phyloP scores from a whole-genome alignment of 352 stramenopile species.

The Phytophthora sojae region DNA sequence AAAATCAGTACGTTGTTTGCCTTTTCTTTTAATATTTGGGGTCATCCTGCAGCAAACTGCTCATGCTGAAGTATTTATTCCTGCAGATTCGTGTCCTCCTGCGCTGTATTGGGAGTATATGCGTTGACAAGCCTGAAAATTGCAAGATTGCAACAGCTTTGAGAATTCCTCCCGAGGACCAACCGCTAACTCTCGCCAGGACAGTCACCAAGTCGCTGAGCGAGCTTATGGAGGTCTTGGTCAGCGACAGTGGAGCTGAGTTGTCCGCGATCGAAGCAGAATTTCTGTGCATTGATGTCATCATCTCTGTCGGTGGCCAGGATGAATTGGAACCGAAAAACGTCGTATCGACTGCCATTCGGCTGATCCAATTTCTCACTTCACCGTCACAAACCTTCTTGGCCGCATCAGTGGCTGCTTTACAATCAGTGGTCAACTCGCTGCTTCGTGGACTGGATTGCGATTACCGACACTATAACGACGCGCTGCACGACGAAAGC shows the following conservation, averaged over 20 bases:
- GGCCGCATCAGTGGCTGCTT: background rate
- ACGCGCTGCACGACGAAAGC: background rate
- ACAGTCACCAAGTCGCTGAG: background rate
- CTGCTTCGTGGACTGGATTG: background rate
- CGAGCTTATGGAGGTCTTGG: background rate
- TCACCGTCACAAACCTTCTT: background rate
- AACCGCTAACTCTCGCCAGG: background rate
- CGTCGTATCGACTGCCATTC: background rate
- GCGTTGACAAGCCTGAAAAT: slow-evolving; percentile 11
- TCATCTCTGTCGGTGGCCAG: background rate
- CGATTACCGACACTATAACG: background rate
- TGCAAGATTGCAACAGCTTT: background rate
- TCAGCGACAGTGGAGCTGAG: background rate
- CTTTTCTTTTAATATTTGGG: background rate
- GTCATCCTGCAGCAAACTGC: background rate
- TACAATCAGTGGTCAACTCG: slow-evolving; percentile 9
- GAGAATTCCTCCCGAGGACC: background rate
- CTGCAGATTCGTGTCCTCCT: slow-evolving; percentile 7
- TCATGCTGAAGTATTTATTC: background rate
- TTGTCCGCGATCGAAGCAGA: slow-evolving; percentile 4
- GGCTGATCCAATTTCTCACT: slow-evolving; percentile 2
- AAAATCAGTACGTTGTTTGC: slow-evolving; percentile 10
- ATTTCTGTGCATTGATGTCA: slow-evolving; percentile 14
- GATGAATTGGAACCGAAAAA: background rate
- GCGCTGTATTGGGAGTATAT: slow-evolving; percentile 17